Evolutionary conservation across 768 basidiomycete species (phyloP).

Genomic region (Phaeolepiota aurea): DNA sequence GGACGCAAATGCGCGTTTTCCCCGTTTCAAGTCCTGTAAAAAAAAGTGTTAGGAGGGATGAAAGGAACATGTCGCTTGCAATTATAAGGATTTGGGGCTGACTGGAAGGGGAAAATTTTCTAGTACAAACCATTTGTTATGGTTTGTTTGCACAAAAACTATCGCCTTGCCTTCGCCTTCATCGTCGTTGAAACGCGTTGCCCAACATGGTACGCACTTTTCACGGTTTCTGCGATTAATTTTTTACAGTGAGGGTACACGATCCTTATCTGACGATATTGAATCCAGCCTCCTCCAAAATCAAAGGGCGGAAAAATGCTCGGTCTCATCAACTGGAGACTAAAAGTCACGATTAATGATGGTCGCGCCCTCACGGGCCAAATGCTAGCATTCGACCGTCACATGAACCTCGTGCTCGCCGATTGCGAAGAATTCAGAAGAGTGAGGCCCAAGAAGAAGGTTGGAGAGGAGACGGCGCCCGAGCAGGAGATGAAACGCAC

Average conservation of each 20-base stretch:
- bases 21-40: no score
- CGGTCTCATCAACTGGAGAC: constrained; percentile 92
- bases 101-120: no score
- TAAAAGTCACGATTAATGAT: constrained; percentile 96
- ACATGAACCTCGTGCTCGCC: constrained; percentile 98
- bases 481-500: constrained; percentile 95
- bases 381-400: constrained; percentile 99
- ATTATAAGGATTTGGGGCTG: no score
- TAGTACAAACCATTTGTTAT: no score
- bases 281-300: constrained; percentile 80
- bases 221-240: no score
- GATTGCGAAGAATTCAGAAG: constrained; percentile 98
- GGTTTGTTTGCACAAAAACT: no score
- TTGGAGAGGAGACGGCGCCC: constrained; percentile 66
- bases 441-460: constrained; percentile 87
- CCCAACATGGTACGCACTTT: constrained; percentile 50
- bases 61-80: no score
- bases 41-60: no score
- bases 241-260: no score
- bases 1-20: no score
- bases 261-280: constrained; percentile 3
- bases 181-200: constrained; percentile 15
- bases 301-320: constrained; percentile 99
- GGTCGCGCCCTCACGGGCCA: constrained; percentile 93
- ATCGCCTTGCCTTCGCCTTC: no score